Conservation (phyloP, 2,329 filamentous ascomycete species). For the Fusarium sp. region DNA sequence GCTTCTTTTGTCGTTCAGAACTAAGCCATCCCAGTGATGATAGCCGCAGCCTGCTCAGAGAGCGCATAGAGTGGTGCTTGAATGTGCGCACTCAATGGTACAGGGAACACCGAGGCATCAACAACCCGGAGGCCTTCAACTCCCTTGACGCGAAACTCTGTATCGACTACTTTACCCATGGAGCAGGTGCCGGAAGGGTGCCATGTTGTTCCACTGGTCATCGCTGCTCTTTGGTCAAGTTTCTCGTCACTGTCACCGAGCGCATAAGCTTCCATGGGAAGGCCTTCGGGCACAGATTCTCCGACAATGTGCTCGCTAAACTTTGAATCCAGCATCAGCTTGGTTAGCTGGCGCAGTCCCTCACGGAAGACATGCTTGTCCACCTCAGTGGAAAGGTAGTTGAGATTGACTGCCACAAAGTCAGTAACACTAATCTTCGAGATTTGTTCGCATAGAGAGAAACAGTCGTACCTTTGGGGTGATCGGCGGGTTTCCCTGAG, state of each 20-base stretch:
- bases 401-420: conserved; percentile 36
- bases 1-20: too few relatives aligned
- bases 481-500: conserved; percentile 40
- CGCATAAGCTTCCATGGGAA: conserved; percentile 30
- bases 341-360: conserved; percentile 42
- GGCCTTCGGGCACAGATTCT: conserved; percentile 41
- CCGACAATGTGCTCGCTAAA: conserved; percentile 42
- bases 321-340: conserved; percentile 43
- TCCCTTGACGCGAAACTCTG: conserved; percentile 68
- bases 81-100: conserved; percentile 51
- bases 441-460: background rate
- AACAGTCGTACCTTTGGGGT: conserved; percentile 40
- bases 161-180: conserved; percentile 72
- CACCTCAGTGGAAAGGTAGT: conserved; percentile 47
- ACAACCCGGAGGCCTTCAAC: conserved; percentile 52
- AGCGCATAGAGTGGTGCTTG: conserved; percentile 55
- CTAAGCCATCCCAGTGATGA: conserved; percentile 30
- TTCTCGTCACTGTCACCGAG: conserved; percentile 41
- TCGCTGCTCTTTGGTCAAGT: conserved; percentile 43
- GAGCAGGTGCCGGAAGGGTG: conserved; percentile 69
- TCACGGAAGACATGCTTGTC: conserved; percentile 47
- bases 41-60: conserved; percentile 54
- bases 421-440: background rate
- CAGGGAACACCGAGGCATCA: conserved; percentile 55
- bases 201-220: conserved; percentile 60